Percentiles rank a stretch among this genome's conserved stretches.
phyloP scores from a whole-genome alignment of 2,329 filamentous ascomycete species.

The Pestalotiopsis sp. region DNA sequence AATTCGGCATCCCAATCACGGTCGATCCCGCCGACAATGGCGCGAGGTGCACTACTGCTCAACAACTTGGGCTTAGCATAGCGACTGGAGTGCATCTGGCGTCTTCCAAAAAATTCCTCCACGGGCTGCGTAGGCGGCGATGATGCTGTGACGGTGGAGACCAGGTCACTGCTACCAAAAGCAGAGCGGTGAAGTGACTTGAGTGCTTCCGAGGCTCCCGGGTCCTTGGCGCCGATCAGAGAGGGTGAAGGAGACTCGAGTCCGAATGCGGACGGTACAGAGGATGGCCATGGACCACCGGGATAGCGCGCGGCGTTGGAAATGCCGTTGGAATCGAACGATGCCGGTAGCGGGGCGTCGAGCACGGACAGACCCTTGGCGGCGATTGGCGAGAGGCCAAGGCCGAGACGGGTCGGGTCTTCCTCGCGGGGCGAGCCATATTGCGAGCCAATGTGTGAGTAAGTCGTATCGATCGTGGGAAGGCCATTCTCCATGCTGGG shows the following conservation, averaged over 20 bases:
- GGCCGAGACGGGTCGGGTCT: constrained; percentile 57
- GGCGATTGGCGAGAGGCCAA: constrained; percentile 77
- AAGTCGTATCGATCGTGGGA: constrained; percentile 61
- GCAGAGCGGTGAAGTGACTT: constrained; percentile 69
- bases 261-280: constrained; percentile 88
- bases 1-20: constrained; percentile 70
- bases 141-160: constrained; percentile 42
- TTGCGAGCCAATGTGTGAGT: constrained; percentile 56
- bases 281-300: constrained; percentile 82
- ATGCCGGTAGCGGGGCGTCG: constrained; percentile 89
- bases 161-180: constrained; percentile 67
- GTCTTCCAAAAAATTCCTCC: constrained; percentile 69
- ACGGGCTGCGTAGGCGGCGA: constrained; percentile 32
- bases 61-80: constrained; percentile 69
- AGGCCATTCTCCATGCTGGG: constrained; percentile 58
- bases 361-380: constrained; percentile 81
- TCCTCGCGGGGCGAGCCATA: constrained; percentile 87
- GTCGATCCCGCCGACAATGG: constrained; percentile 51
- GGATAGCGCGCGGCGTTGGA: constrained; percentile 85
- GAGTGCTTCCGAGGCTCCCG: constrained; percentile 63
- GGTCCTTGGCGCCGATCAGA: constrained; percentile 63
- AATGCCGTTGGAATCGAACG: constrained; percentile 94
- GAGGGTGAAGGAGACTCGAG: constrained; percentile 84
- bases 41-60: constrained; percentile 70
- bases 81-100: constrained; percentile 71